These are phyloP conservation scores for Stemphylium beticola DNA, from an alignment of 2,329 filamentous ascomycete genomes.

Conservation along the genomic window DNA sequence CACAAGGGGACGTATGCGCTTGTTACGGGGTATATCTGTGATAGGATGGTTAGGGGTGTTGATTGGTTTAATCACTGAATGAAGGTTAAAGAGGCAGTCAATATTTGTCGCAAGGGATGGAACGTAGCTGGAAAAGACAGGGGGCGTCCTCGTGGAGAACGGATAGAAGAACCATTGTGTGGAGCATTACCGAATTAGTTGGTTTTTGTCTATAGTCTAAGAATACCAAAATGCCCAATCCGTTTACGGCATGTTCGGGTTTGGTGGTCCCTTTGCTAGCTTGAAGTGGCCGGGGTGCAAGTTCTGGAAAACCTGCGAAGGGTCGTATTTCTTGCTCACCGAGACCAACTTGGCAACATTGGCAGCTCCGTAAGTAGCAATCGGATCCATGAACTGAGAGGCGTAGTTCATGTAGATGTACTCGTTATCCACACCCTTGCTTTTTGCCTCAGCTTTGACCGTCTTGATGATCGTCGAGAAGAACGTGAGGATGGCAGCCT, in stretches of 20 bases:
- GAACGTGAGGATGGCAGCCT: constrained; percentile 25
- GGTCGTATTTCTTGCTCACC: constrained; percentile 50
- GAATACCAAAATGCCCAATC: too few species aligned
- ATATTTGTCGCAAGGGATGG: too few species aligned
- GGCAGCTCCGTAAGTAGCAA: constrained; percentile 40
- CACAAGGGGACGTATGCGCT: constrained; percentile 39
- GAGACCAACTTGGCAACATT: constrained; percentile 44
- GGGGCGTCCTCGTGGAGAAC: too few species aligned
- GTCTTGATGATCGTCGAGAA: constrained; percentile 25
- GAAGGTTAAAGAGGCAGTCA: too few species aligned
- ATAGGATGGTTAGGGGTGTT: constrained; percentile 22
- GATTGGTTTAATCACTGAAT: constrained; percentile 20
- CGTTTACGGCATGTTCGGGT: constrained; percentile 5
- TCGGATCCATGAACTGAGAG: constrained; percentile 49
- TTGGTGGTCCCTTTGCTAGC: constrained; percentile 65
- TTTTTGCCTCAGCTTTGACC: constrained; percentile 28
- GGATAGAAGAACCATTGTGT: too few species aligned
- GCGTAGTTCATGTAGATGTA: constrained; percentile 56
- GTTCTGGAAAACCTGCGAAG: constrained; percentile 48
- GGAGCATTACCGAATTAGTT: too few species aligned
- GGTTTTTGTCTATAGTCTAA: too few species aligned
- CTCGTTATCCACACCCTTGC: constrained; percentile 17
- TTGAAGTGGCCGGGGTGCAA: constrained; percentile 29
- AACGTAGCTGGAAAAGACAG: too few species aligned
- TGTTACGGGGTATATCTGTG: constrained; percentile 36